Base-by-base conservation (phyloP, 2,329 filamentous ascomycete species). In the Trichophyton benhamiae region DNA sequence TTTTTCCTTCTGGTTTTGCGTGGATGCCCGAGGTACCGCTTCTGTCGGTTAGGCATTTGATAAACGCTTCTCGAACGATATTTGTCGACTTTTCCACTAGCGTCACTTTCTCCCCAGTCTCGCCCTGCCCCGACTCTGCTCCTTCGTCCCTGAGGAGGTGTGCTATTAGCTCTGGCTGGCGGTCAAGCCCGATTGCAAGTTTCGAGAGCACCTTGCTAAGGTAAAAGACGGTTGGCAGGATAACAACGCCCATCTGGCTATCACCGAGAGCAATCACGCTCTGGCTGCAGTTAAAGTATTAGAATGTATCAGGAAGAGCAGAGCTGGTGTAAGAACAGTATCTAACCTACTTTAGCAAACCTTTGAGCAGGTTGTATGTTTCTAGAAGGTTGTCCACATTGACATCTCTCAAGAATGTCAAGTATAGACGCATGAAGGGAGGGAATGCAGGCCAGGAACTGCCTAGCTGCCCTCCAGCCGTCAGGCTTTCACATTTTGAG, bases 11-110 rank as follows among this genome's bases (percentile, higher is more conserved):
- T 0, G 90, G 89, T 63, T 80, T 83, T 20, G 83, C 84, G 27
- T 82, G 73, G 0, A 79, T 79, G 13, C 78, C 77, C 11, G 83
- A 79, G 27, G 82, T 84, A 17, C 85, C 85, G 0, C 83, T 86
- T 57, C 89, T 83, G 71, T 96, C 91, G 3, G 88, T 91, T 38
- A 96, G 77, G 66, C 92, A 96, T 44, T 89, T 90, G 9, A 89
- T 94, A 70, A 96, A 96, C 22, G 91, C 90, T 71, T 91, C 88
- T 64, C 95, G 87, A 63, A 96, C 88, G 58, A 89, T 87, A 69
- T 96, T 92, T 17, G 90, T 91, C 1, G 91, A 91, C 27, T 87
- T 84, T 72, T 96, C 92, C 9, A 92, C 89, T 46, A 96, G 81
- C 1, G 90, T 91, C 67, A 88, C 83, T 67, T 85, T 83, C 59